A percentile compares a stretch with the other conserved stretches of the same genome.
These are phyloP conservation scores for Monilinia fructigena DNA, from an alignment of 2,329 filamentous ascomycete species.

Conservation along the genomic window DNA sequence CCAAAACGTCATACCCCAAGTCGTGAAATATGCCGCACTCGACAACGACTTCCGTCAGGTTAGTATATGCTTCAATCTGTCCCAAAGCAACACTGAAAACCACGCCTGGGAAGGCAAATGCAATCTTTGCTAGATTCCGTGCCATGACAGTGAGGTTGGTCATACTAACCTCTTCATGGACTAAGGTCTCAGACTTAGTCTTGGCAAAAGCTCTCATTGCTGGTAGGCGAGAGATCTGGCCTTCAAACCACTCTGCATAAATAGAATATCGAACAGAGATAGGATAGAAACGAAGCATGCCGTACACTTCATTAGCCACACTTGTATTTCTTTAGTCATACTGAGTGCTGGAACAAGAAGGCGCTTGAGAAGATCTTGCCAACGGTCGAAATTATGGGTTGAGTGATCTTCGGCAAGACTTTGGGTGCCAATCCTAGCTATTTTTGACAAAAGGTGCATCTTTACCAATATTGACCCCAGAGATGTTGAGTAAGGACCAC, in stretches of 20 bases:
- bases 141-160: constrained; percentile 86
- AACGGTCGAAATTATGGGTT: constrained; percentile 68
- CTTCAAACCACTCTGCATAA: constrained; percentile 90
- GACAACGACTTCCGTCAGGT: constrained; percentile 90
- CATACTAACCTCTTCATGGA: constrained; percentile 83
- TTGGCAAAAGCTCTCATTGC: constrained; percentile 76
- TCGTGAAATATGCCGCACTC: constrained; percentile 92
- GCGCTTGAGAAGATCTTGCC: constrained; percentile 80
- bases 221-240: constrained; percentile 71
- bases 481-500: constrained; percentile 80
- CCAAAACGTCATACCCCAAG: constrained; percentile 87
- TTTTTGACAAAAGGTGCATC: constrained; percentile 73
- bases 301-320: constrained; percentile 82
- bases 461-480: constrained; percentile 85
- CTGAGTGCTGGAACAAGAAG: constrained; percentile 87
- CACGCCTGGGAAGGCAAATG: constrained; percentile 83
- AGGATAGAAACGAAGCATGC: constrained; percentile 76
- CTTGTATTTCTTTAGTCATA: constrained; percentile 82
- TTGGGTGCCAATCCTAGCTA: constrained; percentile 80
- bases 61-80: constrained; percentile 91
- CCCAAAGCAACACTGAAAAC: constrained; percentile 87
- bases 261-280: constrained; percentile 77
- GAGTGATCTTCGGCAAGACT: constrained; percentile 71
- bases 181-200: constrained; percentile 76
- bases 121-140: constrained; percentile 85